Evolutionary conservation across 108 stramenopile genomes (phyloP).

Genomic region (Nannochloropsis salina): DNA sequence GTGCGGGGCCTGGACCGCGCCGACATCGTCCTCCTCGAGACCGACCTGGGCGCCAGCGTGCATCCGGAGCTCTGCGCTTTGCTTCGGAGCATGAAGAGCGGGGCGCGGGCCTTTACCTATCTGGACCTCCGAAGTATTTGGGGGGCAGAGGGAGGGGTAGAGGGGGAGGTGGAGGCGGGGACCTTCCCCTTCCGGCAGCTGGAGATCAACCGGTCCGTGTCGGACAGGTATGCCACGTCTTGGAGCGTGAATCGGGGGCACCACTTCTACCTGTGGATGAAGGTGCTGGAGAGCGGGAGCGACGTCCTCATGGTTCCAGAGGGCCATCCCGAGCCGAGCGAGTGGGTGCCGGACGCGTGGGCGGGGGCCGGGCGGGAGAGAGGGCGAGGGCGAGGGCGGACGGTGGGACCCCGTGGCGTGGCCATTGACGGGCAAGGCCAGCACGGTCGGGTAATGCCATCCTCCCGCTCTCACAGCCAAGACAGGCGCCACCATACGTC

Average conservation of each 20-base stretch:
- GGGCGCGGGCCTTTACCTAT: constrained; percentile 48
- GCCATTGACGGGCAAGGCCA: not conserved
- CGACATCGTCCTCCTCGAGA: constrained; percentile 54
- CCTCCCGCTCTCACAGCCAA: not conserved
- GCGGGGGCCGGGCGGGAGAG: not conserved
- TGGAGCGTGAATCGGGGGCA: constrained; percentile 56
- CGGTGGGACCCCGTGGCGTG: not conserved
- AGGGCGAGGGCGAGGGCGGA: not conserved
- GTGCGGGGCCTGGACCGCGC: constrained; percentile 26
- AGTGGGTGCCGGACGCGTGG: not conserved
- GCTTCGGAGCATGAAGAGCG: constrained; percentile 25
- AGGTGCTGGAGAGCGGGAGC: constrained; percentile 22
- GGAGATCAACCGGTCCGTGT: constrained; percentile 44
- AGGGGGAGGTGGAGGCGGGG: not conserved
- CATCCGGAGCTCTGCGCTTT: constrained; percentile 30
- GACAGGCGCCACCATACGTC: not conserved
- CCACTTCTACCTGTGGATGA: constrained; percentile 56
- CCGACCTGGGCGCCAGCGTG: constrained; percentile 41
- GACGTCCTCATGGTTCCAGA: not conserved
- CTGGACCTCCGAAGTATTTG: constrained; percentile 51
- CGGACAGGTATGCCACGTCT: constrained; percentile 54
- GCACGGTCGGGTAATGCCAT: not conserved
- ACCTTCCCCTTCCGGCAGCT: constrained; percentile 37
- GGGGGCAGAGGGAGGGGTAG: not conserved
- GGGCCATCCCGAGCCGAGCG: not conserved